Evolutionary conservation across 768 basidiomycete species (phyloP).

Genomic region (Hygrophorus pudorinus): DNA sequence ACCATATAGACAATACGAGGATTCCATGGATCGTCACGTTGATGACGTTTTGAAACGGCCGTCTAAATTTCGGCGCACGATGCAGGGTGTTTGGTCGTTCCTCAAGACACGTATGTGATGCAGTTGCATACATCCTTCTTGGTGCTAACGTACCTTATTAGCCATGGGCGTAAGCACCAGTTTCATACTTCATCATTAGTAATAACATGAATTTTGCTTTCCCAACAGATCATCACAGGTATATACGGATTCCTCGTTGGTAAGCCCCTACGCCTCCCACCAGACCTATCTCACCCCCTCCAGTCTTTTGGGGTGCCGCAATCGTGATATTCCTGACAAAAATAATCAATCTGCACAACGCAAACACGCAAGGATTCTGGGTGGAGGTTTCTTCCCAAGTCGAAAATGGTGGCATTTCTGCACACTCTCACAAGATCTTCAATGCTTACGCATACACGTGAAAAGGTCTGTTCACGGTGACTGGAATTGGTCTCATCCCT

Average conservation of each 20-base stretch:
- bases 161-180: constrained; percentile 52
- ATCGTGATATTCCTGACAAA: constrained; percentile 64
- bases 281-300: constrained; percentile 1
- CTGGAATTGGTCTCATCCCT: constrained; percentile 74
- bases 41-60: constrained; percentile 61
- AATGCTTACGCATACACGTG: not conserved
- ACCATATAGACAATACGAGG: constrained; percentile 23
- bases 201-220: not conserved
- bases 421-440: constrained; percentile 5
- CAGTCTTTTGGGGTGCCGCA: constrained; percentile 82
- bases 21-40: constrained; percentile 65
- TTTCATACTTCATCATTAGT: not conserved
- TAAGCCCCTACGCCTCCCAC: constrained; percentile 12
- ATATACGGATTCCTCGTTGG: constrained; percentile 74
- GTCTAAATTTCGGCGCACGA: constrained; percentile 45
- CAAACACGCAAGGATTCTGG: constrained; percentile 69
- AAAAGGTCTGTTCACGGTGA: constrained; percentile 66
- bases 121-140: not conserved
- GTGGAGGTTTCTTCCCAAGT: constrained; percentile 71
- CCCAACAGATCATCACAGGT: constrained; percentile 43
- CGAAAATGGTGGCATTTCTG: constrained; percentile 49
- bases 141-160: constrained; percentile 16
- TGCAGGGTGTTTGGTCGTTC: constrained; percentile 73
- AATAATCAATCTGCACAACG: constrained; percentile 63
- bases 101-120: constrained; percentile 63